These are phyloP conservation scores for Kwoniella sp. DNA, from an alignment of 768 basidiomycete species.

Conservation along the genomic window DNA sequence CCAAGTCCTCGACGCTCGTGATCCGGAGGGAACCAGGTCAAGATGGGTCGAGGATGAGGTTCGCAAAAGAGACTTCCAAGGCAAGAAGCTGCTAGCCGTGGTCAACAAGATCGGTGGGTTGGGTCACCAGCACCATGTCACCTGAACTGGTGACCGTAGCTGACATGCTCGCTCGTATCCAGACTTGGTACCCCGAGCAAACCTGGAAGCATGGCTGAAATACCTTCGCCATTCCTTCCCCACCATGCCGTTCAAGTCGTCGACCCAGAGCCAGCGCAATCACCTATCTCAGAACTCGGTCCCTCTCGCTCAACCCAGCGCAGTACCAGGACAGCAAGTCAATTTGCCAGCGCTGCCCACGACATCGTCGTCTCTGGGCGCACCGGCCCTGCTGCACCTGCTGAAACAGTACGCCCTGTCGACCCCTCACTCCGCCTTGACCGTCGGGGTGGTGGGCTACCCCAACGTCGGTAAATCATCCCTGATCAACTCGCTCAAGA, in stretches of 20 bases:
- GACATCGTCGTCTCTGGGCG: conserved; percentile 49
- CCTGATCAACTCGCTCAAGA: conserved; percentile 51
- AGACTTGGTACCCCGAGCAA: conserved; percentile 86
- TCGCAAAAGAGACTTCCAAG: conserved; percentile 71
- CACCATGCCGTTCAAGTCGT: conserved; percentile 83
- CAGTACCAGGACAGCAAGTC: conserved; percentile 33
- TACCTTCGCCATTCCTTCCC: conserved; percentile 89
- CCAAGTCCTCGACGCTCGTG: conserved; percentile 77
- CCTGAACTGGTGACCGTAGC: background rate
- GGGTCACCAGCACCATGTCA: background rate
- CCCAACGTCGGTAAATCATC: conserved; percentile 52
- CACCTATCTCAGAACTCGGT: conserved; percentile 61
- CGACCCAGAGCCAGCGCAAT: conserved; percentile 70
- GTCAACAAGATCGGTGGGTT: conserved; percentile 90
- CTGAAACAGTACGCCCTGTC: conserved; percentile 58
- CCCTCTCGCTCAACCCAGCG: conserved; percentile 28
- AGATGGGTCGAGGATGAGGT: conserved; percentile 92
- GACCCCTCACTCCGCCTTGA: conserved; percentile 49
- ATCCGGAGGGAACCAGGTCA: conserved; percentile 90
- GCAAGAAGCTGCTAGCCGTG: conserved; percentile 88
- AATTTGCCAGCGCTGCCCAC: conserved; percentile 33
- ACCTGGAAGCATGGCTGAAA: conserved; percentile 83
- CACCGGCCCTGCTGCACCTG: conserved; percentile 64
- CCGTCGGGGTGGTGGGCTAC: conserved; percentile 51
- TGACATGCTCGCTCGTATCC: background rate